Conservation (phyloP, 371 early-diverging fungal species). For the Mucor saturninus region DNA sequence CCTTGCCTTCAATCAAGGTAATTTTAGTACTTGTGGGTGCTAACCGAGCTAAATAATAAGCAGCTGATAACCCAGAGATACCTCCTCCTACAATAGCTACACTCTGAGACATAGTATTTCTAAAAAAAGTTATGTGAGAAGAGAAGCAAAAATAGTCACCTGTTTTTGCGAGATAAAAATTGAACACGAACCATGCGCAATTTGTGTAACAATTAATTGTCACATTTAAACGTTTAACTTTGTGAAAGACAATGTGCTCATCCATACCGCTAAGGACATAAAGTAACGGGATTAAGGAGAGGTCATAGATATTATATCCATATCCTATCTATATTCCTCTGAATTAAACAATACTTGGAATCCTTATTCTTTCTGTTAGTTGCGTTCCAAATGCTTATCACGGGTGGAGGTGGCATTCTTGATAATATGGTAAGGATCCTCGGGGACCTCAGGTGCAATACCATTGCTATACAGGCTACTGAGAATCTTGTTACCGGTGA, state of each 20-base stretch:
- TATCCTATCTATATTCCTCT: no score
- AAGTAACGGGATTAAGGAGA: no score
- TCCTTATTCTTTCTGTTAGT: constrained; percentile 97
- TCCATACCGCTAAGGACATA: no score
- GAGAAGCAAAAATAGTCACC: constrained; percentile 56
- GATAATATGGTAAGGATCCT: constrained; percentile 99
- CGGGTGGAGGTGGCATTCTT: constrained; percentile 99
- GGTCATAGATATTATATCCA: no score
- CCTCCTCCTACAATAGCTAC: constrained; percentile 89
- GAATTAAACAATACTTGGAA: constrained; percentile 99
- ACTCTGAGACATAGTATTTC: constrained; percentile 13
- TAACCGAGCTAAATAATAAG: constrained; percentile 77
- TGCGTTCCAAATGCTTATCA: constrained; percentile 94
- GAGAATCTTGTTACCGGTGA: constrained; percentile 97
- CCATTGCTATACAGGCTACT: constrained; percentile 89
- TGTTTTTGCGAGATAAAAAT: no score
- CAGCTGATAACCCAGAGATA: constrained; percentile 88
- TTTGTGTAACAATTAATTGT: no score
- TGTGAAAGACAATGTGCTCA: no score
- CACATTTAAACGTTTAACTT: no score
- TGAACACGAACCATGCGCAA: no score
- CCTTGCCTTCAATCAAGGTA: constrained; percentile 72
- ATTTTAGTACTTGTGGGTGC: constrained; percentile 60
- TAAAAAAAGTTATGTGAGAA: not conserved
- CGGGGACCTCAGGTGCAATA: constrained; percentile 86